These are phyloP conservation scores for Rhizopogon roseolus DNA, from an alignment of 768 basidiomycete species.

Conservation along the genomic window DNA sequence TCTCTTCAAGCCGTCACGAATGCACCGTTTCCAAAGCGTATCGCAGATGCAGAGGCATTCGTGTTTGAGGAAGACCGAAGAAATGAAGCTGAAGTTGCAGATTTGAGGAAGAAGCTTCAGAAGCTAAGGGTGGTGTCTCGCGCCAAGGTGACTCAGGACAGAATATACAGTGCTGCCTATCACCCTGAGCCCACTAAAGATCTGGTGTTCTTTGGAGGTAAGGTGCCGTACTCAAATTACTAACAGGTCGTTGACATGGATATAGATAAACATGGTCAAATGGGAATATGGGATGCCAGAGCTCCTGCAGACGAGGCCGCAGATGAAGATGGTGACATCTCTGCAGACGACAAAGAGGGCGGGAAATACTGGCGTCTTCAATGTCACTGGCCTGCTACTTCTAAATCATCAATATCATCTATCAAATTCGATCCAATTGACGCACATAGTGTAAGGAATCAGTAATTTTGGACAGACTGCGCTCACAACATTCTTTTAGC, in stretches of 20 bases:
- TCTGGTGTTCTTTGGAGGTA: constrained; percentile 84
- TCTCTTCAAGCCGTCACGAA: constrained; percentile 38
- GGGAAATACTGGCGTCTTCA: constrained; percentile 81
- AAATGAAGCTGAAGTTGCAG: constrained; percentile 44
- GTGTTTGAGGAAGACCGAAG: constrained; percentile 42
- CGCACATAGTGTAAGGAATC: constrained; percentile 56
- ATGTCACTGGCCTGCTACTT: constrained; percentile 77
- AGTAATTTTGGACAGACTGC: neutral
- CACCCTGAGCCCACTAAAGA: constrained; percentile 80
- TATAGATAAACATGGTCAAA: constrained; percentile 74
- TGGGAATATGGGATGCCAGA: constrained; percentile 85
- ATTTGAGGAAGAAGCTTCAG: constrained; percentile 50
- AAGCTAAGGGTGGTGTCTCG: constrained; percentile 63
- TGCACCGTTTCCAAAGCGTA: constrained; percentile 31
- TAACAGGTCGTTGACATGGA: neutral
- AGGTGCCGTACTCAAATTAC: constrained; percentile 1
- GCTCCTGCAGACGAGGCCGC: constrained; percentile 60
- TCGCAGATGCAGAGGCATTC: constrained; percentile 46
- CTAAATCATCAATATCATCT: constrained; percentile 75
- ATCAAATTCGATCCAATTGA: constrained; percentile 76
- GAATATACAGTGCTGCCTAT: constrained; percentile 75
- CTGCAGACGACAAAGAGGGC: constrained; percentile 42
- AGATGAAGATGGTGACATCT: constrained; percentile 58
- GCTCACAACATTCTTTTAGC: constrained; percentile 30
- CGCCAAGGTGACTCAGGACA: constrained; percentile 74